Base-by-base conservation (phyloP, 1,139 yeast genomes). In the Maudiozyma humilis region DNA sequence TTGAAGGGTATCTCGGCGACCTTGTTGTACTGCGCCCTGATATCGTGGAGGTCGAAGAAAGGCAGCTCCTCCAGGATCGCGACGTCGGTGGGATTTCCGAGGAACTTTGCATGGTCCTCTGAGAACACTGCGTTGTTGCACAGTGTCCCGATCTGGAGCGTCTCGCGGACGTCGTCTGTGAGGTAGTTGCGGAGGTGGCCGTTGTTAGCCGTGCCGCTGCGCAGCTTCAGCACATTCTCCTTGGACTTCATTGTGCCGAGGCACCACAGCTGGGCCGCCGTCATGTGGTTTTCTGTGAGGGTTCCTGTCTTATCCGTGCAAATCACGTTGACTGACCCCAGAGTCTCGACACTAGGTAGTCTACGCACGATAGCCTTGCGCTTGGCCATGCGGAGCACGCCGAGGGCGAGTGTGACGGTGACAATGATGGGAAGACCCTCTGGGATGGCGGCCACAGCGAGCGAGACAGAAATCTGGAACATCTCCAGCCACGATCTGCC, bases 391-490 rank as follows among this genome's bases (percentile, higher is more conserved):
- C 96, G 75, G 54, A 89, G 72, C 34, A 91, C 97, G 38, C 97
- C 97, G 36, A 91, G 72, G 0, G 98, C 97, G 53, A 91, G 71
- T 0, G 97, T 91, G 4, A 91, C 97, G 3, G 97, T 89, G 37
- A 91, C 97, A 61, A 91, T 89, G 57, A 91, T 89, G 0, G 97
- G 97, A 52, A 91, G 73, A 45, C 97, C 97, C 66, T 91, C 98
- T 3, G 98, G 98, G 53, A 91, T 89, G 2, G 97, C 97, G 40
- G 98, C 98, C 13, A 91, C 97, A 0, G 97, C 97, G 51, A 91
- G 72, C 2, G 96, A 87, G 10, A 91, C 97, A 1, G 96, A 86
- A 48, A 91, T 88, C 62, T 91, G 96, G 66, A 91, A 89, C 96
- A 91, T 91, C 51, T 89, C 97, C 48, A 91, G 72, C 95, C 96